Conservation (phyloP, 306 rosid species). For the Herpetospermum pedunculosum region DNA sequence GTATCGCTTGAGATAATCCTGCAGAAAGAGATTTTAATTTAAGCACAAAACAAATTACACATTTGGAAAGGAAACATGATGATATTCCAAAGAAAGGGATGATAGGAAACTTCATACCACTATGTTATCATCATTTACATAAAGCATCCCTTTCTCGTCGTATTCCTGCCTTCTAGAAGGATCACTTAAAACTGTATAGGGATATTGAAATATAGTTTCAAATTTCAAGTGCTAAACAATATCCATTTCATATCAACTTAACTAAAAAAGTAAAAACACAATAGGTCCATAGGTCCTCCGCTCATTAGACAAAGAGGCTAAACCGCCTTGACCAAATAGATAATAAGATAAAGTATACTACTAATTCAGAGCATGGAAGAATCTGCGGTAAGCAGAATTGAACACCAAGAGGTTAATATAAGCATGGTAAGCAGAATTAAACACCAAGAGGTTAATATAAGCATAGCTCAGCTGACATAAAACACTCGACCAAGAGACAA, state of each 20-base stretch:
- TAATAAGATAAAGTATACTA: background rate
- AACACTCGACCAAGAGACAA: no score
- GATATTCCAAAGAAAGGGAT: background rate
- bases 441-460: no score
- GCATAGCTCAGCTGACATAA: no score
- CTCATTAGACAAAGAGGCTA: background rate
- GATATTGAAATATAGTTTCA: background rate
- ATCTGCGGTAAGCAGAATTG: no score
- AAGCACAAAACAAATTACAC: background rate
- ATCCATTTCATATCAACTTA: background rate
- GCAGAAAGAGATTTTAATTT: conserved; percentile 6
- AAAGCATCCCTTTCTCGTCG: conserved; percentile 73
- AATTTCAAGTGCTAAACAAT: background rate
- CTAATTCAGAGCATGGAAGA: background rate
- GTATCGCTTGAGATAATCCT: conserved; percentile 93
- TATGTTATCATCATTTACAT: conserved; percentile 62
- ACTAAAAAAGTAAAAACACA: no score
- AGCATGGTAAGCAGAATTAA: no score
- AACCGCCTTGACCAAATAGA: background rate
- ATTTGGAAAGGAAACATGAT: background rate
- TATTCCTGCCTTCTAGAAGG: conserved; percentile 75
- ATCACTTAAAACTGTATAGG: conserved; percentile 70
- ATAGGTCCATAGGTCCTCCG: background rate
- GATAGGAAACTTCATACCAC: conserved; percentile 41
- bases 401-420: no score